Evolutionary conservation across 768 basidiomycete species (phyloP).

Genomic region (Tricholoma sp.): DNA sequence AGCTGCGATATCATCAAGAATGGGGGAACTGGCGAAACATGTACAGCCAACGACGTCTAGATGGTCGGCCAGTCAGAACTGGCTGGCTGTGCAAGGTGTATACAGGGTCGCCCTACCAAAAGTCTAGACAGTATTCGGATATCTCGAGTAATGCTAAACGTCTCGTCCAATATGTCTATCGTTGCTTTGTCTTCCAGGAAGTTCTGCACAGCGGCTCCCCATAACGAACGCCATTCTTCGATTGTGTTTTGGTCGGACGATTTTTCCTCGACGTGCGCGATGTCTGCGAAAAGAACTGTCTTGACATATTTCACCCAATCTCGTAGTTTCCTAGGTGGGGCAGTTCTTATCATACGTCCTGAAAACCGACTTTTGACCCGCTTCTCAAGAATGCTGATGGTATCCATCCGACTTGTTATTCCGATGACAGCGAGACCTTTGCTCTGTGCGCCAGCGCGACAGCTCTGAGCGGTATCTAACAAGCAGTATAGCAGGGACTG

Average conservation of each 20-base stretch:
- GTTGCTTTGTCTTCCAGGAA: conserved; percentile 51
- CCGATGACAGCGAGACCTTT: conserved; percentile 85
- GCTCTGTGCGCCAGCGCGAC: conserved; percentile 51
- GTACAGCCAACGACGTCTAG: conserved; percentile 40
- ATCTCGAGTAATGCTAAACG: conserved; percentile 58
- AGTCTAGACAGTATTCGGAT: conserved; percentile 52
- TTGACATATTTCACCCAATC: conserved; percentile 50
- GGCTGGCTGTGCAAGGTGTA: neutral
- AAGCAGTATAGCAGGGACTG: conserved; percentile 94
- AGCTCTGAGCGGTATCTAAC: conserved; percentile 89
- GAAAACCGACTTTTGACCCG: conserved; percentile 97
- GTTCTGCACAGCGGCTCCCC: conserved; percentile 52
- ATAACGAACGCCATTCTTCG: conserved; percentile 58
- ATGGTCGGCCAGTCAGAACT: neutral
- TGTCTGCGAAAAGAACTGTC: conserved; percentile 34
- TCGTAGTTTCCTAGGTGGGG: conserved; percentile 46
- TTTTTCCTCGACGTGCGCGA: conserved; percentile 11
- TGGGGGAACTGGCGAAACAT: conserved; percentile 46
- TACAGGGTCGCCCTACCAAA: conserved; percentile 41
- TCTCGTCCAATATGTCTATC: conserved; percentile 45
- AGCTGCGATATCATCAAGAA: conserved; percentile 46
- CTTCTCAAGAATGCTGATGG: conserved; percentile 87
- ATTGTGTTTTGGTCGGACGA: conserved; percentile 17
- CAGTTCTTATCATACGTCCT: conserved; percentile 79
- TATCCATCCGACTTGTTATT: conserved; percentile 81